Percentiles rank a stretch among this genome's conserved stretches.
Evolutionary conservation across 1,139 yeast genomes (phyloP).

Genomic region (Candida sp.): DNA sequence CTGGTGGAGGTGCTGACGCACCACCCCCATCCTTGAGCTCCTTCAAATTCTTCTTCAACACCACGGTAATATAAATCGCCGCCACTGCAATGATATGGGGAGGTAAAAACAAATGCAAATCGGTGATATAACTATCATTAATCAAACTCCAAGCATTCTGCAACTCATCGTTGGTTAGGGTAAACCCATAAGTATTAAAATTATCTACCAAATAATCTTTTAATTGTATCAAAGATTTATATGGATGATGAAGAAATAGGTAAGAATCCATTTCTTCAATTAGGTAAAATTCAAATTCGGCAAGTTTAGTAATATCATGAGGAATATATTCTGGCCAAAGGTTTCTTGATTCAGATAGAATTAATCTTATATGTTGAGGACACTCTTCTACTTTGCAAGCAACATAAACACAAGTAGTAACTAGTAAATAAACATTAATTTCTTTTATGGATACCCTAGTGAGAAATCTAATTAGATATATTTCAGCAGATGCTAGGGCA

Average conservation of each 20-base stretch:
- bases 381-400: conserved; percentile 95
- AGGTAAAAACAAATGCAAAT: conserved; percentile 74
- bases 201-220: conserved; percentile 37
- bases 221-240: conserved; percentile 68
- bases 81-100: conserved; percentile 91
- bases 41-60: conserved; percentile 44
- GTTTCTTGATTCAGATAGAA: conserved; percentile 80
- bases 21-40: conserved; percentile 6
- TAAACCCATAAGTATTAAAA: conserved; percentile 25
- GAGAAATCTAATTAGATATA: conserved; percentile 72
- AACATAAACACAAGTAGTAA: conserved; percentile 82
- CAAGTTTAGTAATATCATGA: conserved; percentile 87
- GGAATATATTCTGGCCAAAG: conserved; percentile 96
- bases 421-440: conserved; percentile 73
- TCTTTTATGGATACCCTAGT: conserved; percentile 74
- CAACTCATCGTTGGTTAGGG: conserved; percentile 62
- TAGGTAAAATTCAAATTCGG: conserved; percentile 92
- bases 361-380: conserved; percentile 87
- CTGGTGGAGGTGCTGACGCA: conserved; percentile 8
- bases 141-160: conserved; percentile 89
- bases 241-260: conserved; percentile 86
- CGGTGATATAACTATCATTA: conserved; percentile 89
- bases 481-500: conserved; percentile 86
- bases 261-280: conserved; percentile 87
- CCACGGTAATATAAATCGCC: conserved; percentile 71